Base-by-base conservation (phyloP, 2,329 filamentous ascomycete species). In the Torrubiellomyces zombiae region DNA sequence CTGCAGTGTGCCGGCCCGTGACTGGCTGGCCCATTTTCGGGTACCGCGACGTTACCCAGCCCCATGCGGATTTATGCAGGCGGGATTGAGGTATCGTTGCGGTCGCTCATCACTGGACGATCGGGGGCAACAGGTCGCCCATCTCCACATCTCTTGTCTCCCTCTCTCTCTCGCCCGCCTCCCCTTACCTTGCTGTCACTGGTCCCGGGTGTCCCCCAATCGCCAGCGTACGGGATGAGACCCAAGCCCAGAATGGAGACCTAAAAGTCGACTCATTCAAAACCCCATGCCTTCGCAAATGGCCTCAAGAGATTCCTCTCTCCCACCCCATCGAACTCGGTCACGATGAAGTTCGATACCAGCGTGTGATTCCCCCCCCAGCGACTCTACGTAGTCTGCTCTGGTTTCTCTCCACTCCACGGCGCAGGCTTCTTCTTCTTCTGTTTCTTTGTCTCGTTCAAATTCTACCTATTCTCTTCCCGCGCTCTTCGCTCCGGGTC, bases 341-440 rank as follows among this genome's bases (percentile, higher is more conserved):
- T 51, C 55, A 55, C 55, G 47, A 66, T 68, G 60, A 50, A 48
- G 47, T 62, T 63, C 56, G 57, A 55, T 48, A 57, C 42, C 44
- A 51, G 50, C 52, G 52, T 64, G 47, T 67, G 57, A 56, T 57
- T 35, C 39, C 46, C 47, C 49, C 44, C 38, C 52, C 55, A 56
- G 56, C 61, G 59, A 60, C 60, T 63, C 51, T 50, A 45, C 39
- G 55, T 56, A 63, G 61, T 66, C 60, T 62, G 61, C 61, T 63
- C 42, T 42, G 47, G 49, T 42, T 30, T 42, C 43, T 47, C 42
- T 46, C 50, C 44, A 45, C 47, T 53, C 48, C 39, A 48, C 48
- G 44, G 42, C 47, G 39, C 44, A 39, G 32, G 38, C 43, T 40
- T 34, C 32, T 32, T 39, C 33, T 16, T 31, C 32, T 34, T 36